These are phyloP conservation scores for Boletus speciosus DNA, from an alignment of 768 basidiomycete genomes.

Conservation along the genomic window DNA sequence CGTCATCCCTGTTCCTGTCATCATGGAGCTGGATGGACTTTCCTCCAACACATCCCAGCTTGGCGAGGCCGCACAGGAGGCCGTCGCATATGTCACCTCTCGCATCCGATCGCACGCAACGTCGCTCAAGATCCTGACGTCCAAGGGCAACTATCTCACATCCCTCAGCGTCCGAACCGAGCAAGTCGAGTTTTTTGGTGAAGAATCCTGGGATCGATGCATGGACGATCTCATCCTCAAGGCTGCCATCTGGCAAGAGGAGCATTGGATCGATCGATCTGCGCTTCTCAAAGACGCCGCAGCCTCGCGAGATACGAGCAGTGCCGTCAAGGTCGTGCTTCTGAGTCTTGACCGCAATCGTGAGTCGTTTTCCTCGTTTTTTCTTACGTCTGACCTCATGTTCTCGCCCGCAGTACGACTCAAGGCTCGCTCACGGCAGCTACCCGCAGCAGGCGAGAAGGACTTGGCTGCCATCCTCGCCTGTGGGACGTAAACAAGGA, in stretches of 20 bases:
- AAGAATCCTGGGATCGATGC: slow-evolving; percentile 55
- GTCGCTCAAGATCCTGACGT: slow-evolving; percentile 92
- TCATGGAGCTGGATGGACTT: slow-evolving; percentile 97
- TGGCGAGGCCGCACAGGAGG: slow-evolving; percentile 68
- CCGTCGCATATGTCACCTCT: slow-evolving; percentile 70
- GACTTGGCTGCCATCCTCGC: slow-evolving; percentile 74
- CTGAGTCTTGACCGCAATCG: slow-evolving; percentile 90
- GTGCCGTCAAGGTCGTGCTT: slow-evolving; percentile 78
- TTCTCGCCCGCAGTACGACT: slow-evolving; percentile 67
- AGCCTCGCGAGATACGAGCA: slow-evolving; percentile 35
- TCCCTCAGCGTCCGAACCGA: slow-evolving; percentile 82
- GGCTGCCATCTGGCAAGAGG: slow-evolving; percentile 89
- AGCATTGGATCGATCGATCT: slow-evolving; percentile 88
- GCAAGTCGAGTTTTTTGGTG: slow-evolving; percentile 65
- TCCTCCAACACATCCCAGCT: slow-evolving; percentile 59
- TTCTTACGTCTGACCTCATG: slow-evolving; percentile 7
- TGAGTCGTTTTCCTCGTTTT: slow-evolving; percentile 40
- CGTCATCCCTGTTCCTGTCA: slow-evolving; percentile 87
- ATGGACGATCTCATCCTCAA: slow-evolving; percentile 97
- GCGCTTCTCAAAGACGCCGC: slow-evolving; percentile 51
- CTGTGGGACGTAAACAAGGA: slow-evolving; percentile 24
- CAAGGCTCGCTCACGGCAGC: slow-evolving; percentile 82
- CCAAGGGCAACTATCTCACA: slow-evolving; percentile 88
- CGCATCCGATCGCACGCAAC: slow-evolving; percentile 70
- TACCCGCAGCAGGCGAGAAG: slow-evolving; percentile 82